Evolutionary conservation across 257 asterid species (phyloP), one percentile per base, ranked within the genome.

Genomic region (Solanum pinnatisectum): DNA sequence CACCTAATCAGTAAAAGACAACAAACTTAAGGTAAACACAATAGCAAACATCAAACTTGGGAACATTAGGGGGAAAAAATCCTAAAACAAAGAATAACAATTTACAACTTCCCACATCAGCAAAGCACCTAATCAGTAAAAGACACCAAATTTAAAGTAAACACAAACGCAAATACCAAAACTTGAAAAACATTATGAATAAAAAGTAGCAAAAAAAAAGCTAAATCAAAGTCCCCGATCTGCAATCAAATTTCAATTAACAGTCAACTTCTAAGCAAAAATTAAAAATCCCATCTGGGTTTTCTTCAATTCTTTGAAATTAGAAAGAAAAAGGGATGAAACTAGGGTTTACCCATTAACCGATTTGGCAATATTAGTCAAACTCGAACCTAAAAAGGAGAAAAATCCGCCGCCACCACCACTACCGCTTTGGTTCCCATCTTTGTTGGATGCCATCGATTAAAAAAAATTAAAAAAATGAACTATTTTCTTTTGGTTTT

Each of bases 331-430:
- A 73, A 6, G n/a, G 73, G 32, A 14, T 39, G 5, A 83, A 59
- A 86, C 12, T 14, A 23, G 25, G 89, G 84, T 36, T 73, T 92
- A 96, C 98, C 98, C 98, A 90, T 93, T 94, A 40, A 94, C 95
- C 40, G 98, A 95, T 95, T 93, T 94, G 76, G 92, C 87, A 96
- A 91, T 56, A 88, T 90, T 90, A 88, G 98, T 92, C 46, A 93
- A 88, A 72, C 98, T 93, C 76, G 95, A 92, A 32, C 96, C 89
- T 91, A 96, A 83, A 84, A 97, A 91, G 10, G 98, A 86, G 88
- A 96, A 95, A 89, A 96, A 95, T 5, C 98, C 98, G 16, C 96
- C 94, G 0, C 83, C 72, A 72, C 89, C 78, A 60, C 73, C 65
- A 46, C 73, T 49, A 30, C 83, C 91, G 91, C 39, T 86, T 83